Evolutionary conservation across 768 basidiomycete species (phyloP).

Genomic region (button mushroom (Agaricus bisporus)): DNA sequence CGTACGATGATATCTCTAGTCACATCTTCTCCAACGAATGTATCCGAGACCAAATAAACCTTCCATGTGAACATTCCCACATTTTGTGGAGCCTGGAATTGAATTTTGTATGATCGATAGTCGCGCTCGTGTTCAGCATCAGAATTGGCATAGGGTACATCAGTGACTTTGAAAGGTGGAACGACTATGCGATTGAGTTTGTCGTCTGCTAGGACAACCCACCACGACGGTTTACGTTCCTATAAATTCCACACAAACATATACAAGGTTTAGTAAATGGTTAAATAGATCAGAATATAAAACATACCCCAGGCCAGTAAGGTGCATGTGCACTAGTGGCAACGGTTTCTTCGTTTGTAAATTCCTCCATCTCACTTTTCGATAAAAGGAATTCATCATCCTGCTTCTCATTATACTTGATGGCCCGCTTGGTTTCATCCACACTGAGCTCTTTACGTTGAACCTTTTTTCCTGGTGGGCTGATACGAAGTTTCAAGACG

Average conservation of each 20-base stretch:
- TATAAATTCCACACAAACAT: slow-evolving; percentile 19
- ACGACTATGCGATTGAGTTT: slow-evolving; percentile 83
- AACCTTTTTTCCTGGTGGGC: slow-evolving; percentile 39
- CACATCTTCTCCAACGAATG: slow-evolving; percentile 78
- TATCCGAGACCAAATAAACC: slow-evolving; percentile 80
- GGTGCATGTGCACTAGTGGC: slow-evolving; percentile 80
- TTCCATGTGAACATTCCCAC: slow-evolving; percentile 88
- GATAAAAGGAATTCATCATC: slow-evolving; percentile 67
- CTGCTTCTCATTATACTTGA: slow-evolving; percentile 48
- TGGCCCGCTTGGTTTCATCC: slow-evolving; percentile 41
- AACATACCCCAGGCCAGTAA: slow-evolving; percentile 79
- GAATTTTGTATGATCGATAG: slow-evolving; percentile 82
- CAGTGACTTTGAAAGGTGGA: slow-evolving; percentile 75
- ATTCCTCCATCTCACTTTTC: slow-evolving; percentile 57
- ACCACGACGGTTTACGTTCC: slow-evolving; percentile 90
- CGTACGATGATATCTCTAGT: slow-evolving; percentile 66
- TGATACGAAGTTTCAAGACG: slow-evolving; percentile 74
- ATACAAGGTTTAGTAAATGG: slow-evolving; percentile 2
- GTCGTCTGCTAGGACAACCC: slow-evolving; percentile 85
- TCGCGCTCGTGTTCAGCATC: slow-evolving; percentile 37
- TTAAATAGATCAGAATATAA: not conserved
- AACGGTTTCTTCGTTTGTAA: slow-evolving; percentile 31
- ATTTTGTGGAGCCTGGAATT: slow-evolving; percentile 90
- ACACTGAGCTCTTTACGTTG: slow-evolving; percentile 35
- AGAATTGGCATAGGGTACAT: slow-evolving; percentile 61